These are phyloP conservation scores for Citrus hindsii DNA, from an alignment of 345 rosid genomes.

Conservation along the genomic window DNA sequence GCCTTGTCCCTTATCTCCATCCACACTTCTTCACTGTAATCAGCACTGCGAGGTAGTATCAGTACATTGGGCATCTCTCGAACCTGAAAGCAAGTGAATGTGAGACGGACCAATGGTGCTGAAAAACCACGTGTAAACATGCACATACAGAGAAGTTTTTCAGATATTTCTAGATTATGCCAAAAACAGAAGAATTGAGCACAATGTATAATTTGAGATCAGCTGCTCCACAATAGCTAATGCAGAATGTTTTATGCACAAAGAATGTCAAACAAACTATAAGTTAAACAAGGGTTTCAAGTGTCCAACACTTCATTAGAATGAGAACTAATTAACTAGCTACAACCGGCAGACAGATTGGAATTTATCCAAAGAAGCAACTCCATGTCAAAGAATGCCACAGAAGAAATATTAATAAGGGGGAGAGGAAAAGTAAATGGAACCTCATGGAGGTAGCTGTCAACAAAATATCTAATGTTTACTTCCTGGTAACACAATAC, in stretches of 20 bases:
- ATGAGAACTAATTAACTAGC: not conserved
- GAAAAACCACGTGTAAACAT: not conserved
- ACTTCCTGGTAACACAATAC: not conserved
- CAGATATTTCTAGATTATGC: not conserved
- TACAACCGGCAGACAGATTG: not conserved
- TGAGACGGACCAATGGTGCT: not conserved
- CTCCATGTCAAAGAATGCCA: not conserved
- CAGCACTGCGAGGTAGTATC: slow-evolving; percentile 97
- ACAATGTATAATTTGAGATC: not conserved
- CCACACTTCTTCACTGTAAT: slow-evolving; percentile 99
- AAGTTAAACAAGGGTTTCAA: not conserved
- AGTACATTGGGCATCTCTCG: slow-evolving; percentile 99
- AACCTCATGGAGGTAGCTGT: not conserved
- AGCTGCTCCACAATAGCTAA: not conserved
- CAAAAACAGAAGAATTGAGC: not conserved
- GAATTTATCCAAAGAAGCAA: slow-evolving; percentile 1
- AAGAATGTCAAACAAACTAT: not conserved
- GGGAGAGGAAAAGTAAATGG: not conserved
- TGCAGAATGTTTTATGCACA: not conserved
- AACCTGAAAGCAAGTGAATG: slow-evolving; percentile 47
- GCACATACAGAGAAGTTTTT: slow-evolving; percentile 4
- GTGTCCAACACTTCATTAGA: not conserved
- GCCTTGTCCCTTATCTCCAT: slow-evolving; percentile 96
- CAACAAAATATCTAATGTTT: not conserved
- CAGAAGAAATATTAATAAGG: not conserved